A percentile compares a stretch with the other conserved stretches of the same genome.
phyloP scores from a whole-genome alignment of 164 flowering plant genomes.

The Kingdonia uniflora region DNA sequence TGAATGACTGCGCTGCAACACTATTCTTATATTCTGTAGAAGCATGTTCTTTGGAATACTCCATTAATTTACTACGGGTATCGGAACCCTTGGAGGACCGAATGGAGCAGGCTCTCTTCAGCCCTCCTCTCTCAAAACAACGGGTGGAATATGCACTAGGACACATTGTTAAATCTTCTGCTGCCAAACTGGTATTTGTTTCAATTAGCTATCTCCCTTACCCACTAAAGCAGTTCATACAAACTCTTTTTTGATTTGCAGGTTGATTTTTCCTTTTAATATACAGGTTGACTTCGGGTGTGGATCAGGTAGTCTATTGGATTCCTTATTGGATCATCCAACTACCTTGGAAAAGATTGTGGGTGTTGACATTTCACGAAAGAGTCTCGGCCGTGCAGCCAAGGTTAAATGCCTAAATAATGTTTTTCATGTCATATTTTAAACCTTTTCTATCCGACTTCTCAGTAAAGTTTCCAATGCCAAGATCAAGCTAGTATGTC shows the following conservation, averaged over 20 bases:
- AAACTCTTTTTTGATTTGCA: too few species aligned
- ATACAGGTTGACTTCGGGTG: slow-evolving; percentile 93
- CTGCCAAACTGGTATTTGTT: slow-evolving; percentile 55
- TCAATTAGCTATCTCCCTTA: slow-evolving; percentile 1
- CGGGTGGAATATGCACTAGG: slow-evolving; percentile 81
- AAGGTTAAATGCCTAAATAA: slow-evolving; percentile 39
- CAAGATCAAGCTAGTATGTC: too few species aligned
- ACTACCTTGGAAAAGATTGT: slow-evolving; percentile 60
- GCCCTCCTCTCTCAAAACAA: slow-evolving; percentile 93
- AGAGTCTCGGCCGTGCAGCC: slow-evolving; percentile 78
- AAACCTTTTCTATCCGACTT: not conserved
- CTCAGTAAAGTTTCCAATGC: too few species aligned
- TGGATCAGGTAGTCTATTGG: slow-evolving; percentile 89
- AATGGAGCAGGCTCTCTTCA: slow-evolving; percentile 94
- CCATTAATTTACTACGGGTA: slow-evolving; percentile 49
- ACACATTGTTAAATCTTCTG: slow-evolving; percentile 60
- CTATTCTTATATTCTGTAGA: slow-evolving; percentile 24
- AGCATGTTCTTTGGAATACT: slow-evolving; percentile 53
- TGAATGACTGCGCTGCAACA: too few species aligned
- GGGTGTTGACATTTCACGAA: slow-evolving; percentile 82
- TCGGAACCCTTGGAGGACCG: slow-evolving; percentile 84
- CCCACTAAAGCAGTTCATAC: too few species aligned
- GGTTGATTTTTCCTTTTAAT: slow-evolving; percentile 1
- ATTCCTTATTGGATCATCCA: slow-evolving; percentile 52
- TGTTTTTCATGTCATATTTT: not conserved